Base-by-base conservation (phyloP, 306 rosid genomes). In the Quercus rubra region DNA sequence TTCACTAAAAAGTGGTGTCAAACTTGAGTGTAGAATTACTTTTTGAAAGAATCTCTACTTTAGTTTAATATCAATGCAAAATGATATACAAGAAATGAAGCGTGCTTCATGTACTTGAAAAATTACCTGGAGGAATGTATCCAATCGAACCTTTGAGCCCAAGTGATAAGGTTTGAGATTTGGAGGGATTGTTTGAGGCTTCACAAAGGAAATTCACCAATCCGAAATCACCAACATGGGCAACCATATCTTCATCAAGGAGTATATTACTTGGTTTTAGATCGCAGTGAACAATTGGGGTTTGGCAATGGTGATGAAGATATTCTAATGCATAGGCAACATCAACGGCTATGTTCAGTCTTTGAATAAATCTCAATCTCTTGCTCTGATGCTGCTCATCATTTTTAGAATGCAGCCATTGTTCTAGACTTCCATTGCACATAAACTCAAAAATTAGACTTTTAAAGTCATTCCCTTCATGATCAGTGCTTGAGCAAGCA, bases 381-480 rank as follows among this genome's bases (percentile, higher is more conserved):
- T 30, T 52, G 3, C 27, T 11, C 4, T 18, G 27, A 18, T 55
- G 70, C 14, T 59, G 55, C 21, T 33, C 52, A 67, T 67, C 14
- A 4, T 33, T 8, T 67, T 7, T n/a, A 58, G 35, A 14, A 21
- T 76, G 61, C 25, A 76, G 0, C 73, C 79, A 76, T 4, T n/a
- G 14, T 3, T 76, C 73, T 7, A 76, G 17, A 19, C 62, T 76
- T 4, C 73, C 79, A 8, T 63, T 76, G 10, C 49, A 19, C 79
- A 76, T 76, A 25, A 76, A 76, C n/a, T 76, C 63, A 62, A 61
- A 80, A 20, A 86, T 71, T 5, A 86, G 49, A 70, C 79, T 85
- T 58, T 77, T 80, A 73, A 86, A 86, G 43, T 80, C 87, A 78
- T 86, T 83, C 51, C 89, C 89, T 70, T 80, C 76, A 49, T 59